Base-by-base conservation (phyloP, 2,329 filamentous ascomycete genomes). In the Cytospora paraplurivora region DNA sequence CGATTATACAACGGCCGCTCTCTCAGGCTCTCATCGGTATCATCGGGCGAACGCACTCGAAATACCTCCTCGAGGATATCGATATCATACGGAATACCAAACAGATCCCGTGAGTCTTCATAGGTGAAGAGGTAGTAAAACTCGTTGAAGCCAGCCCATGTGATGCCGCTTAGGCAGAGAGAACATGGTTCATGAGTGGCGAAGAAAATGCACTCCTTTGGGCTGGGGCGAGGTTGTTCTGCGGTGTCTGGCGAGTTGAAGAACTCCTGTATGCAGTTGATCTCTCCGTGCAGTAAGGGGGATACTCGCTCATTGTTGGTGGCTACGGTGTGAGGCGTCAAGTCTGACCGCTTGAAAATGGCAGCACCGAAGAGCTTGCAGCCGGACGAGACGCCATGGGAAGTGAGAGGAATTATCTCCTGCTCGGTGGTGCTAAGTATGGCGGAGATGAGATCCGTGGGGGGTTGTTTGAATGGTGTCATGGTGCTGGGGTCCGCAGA, bases 91-190 rank as follows among this genome's bases (percentile, higher is more conserved):
- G 83, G 83, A 62, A 85, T 85, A 3, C 72, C 71, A 68, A 86
- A 85, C 7, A 84, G 68, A 66, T 86, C 82, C 47, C 83, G 75
- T 58, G 80, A 85, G 70, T 86, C 83, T 71, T 85, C 80, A 69
- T 86, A 84, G 0, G 83, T 85, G 71, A 86, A 86, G 55, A 86
- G 73, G 69, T 85, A 85, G 71, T 84, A 85, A 62, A 86, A 76
- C 71, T 82, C 79, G 63, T 75, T 76, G 73, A 86, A 86, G 1
- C 84, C 83, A 11, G 80, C 79, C 83, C 83, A 86, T 2, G 83
- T 77, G 66, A 86, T 85, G 15, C 81, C 84, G 67, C 81, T 84
- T 11, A 86, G 73, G 64, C 84, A 86, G 2, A 86, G 76, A 51
- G 80, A 84, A 75, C 84, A 86, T 1, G 84, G 84, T 73, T 86